Base-by-base conservation (phyloP, 2,329 filamentous ascomycete species). In the Fonsecaea erecta region DNA sequence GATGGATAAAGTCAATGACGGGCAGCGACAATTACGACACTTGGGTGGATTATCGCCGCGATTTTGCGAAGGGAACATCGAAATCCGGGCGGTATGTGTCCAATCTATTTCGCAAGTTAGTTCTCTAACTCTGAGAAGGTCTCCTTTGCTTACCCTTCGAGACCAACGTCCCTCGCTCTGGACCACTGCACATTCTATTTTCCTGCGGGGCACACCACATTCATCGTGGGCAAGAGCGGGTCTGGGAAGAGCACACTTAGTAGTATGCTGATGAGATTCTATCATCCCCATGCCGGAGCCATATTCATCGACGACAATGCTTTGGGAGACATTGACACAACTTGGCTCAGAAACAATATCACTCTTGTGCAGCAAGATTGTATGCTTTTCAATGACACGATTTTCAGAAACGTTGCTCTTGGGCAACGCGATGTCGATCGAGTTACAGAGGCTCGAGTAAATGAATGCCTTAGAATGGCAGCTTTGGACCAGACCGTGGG, bases 211-310 rank as follows among this genome's bases (percentile, higher is more conserved):
- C 82, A 90, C 67, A 87, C 89, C 2, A 92, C 88, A 0, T 97
- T 95, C 73, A 82, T 98, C 1, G 86, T 97, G 56, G 95, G 94
- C 0, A 85, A 84, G 72, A 97, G 92, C 73, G 95, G 95, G 0
- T 97, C 92, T 1, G 94, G 94, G 0, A 98, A 98, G 76, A 97
- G 92, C 71, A 98, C 94, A 0, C 74, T 98, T 1, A 88, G 90
- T 0, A 92, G 92, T 73, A 82, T 98, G 0, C 82, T 98, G 0
- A 82, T 93, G 57, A 86, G 88, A 12, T 90, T 96, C 71, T 97
- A 97, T 73, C 80, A 85, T 6, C 86, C 91, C 0, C 76, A 79
- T 0, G 79, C 79, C 0, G 94, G 93, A 0, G 76, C 84, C 0
- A 88, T 97, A 16, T 74, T 83, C 0, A 79, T 98, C 9, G 92